Conservation (phyloP, 768 basidiomycete species). For the Psilocybe tampanensis region DNA sequence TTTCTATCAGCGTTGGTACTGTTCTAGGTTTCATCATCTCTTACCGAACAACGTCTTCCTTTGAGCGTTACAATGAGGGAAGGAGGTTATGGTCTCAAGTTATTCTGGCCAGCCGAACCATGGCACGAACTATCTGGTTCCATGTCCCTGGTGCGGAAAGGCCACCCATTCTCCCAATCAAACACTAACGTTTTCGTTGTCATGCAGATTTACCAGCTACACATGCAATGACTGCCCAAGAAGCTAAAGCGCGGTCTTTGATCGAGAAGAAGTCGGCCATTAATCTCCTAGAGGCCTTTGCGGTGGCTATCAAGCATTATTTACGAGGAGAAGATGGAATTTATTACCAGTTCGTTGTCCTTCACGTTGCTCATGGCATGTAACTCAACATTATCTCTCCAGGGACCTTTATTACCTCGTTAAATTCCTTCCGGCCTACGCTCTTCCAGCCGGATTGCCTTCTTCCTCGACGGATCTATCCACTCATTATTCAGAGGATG, state of each 20-base stretch:
- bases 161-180: background rate
- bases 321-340: slow-evolving; percentile 58
- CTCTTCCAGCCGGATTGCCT: slow-evolving; percentile 51
- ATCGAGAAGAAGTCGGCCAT: slow-evolving; percentile 72
- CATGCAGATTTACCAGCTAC: slow-evolving; percentile 24
- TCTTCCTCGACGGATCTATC: background rate
- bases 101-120: slow-evolving; percentile 54
- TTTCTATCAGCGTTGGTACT: slow-evolving; percentile 49
- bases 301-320: slow-evolving; percentile 73
- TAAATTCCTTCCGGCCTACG: slow-evolving; percentile 72
- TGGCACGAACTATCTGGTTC: slow-evolving; percentile 69
- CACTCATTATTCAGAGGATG: background rate
- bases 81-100: slow-evolving; percentile 70
- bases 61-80: slow-evolving; percentile 79
- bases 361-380: background rate
- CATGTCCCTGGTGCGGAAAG: slow-evolving; percentile 55
- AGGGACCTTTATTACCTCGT: slow-evolving; percentile 69
- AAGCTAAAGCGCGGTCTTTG: slow-evolving; percentile 46
- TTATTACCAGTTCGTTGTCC: slow-evolving; percentile 40
- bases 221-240: slow-evolving; percentile 23
- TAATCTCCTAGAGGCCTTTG: slow-evolving; percentile 68
- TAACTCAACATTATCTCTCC: background rate
- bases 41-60: slow-evolving; percentile 71
- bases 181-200: background rate
- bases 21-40: slow-evolving; percentile 78